phyloP scores from a whole-genome alignment of 2,329 filamentous ascomycete genomes.

The Dactylellina cionopaga region DNA sequence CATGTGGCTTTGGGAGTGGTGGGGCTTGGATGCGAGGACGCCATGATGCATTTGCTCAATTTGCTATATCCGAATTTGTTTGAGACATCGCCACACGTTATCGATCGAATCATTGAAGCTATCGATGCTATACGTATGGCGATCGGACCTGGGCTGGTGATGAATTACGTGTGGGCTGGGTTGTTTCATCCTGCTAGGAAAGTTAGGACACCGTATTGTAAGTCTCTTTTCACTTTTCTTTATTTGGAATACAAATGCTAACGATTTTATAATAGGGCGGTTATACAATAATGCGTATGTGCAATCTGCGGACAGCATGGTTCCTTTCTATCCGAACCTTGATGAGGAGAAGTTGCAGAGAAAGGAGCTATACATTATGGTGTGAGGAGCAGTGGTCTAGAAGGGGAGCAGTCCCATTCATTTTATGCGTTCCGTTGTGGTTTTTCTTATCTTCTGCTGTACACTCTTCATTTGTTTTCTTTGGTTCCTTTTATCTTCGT shows the following conservation, averaged over 20 bases:
- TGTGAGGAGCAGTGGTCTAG: no score
- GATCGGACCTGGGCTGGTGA: slow-evolving; percentile 86
- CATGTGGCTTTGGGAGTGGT: slow-evolving; percentile 98
- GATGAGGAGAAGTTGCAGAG: slow-evolving; percentile 82
- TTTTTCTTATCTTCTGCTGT: slow-evolving; percentile 14
- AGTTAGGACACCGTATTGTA: slow-evolving; percentile 93
- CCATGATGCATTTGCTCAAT: slow-evolving; percentile 97
- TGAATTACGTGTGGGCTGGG: slow-evolving; percentile 99
- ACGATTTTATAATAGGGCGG: slow-evolving; percentile 59
- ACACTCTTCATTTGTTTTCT: slow-evolving; percentile 13
- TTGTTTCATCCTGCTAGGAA: slow-evolving; percentile 97
- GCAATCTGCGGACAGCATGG: slow-evolving; percentile 89
- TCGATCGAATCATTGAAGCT: slow-evolving; percentile 95
- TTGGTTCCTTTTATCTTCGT: not conserved
- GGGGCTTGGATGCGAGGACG: slow-evolving; percentile 94
- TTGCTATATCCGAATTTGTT: slow-evolving; percentile 96
- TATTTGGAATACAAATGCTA: not conserved
- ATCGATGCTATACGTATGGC: slow-evolving; percentile 96
- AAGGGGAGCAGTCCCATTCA: no score
- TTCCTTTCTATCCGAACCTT: slow-evolving; percentile 92
- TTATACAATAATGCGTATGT: slow-evolving; percentile 98
- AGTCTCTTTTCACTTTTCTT: not conserved
- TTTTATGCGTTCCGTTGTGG: not conserved
- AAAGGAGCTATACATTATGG: slow-evolving; percentile 82
- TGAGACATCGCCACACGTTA: slow-evolving; percentile 97